phyloP scores from a whole-genome alignment of 768 basidiomycete genomes.

The Lanmaoa pseudosensibilis region DNA sequence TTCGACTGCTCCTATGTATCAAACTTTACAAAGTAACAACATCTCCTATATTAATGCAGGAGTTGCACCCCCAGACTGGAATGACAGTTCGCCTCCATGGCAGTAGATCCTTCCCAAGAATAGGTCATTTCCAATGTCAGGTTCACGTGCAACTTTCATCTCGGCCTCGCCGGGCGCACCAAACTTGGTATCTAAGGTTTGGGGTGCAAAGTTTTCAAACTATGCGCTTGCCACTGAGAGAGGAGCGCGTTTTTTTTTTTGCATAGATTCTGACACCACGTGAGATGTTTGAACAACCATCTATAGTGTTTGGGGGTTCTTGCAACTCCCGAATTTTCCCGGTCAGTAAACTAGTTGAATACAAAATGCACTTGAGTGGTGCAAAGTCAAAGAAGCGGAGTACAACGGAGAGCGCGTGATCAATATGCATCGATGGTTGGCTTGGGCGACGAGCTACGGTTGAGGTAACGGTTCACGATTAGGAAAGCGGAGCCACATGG shows the following conservation, averaged over 20 bases:
- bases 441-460: background rate
- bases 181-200: background rate
- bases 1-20: background rate
- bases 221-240: background rate
- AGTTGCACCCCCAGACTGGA: background rate
- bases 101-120: slow-evolving; percentile 20
- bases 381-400: background rate
- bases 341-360: background rate
- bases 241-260: background rate
- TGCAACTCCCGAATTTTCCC: background rate
- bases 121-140: slow-evolving; percentile 18
- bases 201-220: background rate
- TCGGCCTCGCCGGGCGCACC: slow-evolving; percentile 5
- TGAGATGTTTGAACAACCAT: background rate
- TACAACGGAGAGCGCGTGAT: no score
- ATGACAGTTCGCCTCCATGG: slow-evolving; percentile 12
- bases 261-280: background rate
- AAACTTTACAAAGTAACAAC: background rate
- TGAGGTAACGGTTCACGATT: background rate
- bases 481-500: slow-evolving; percentile 17
- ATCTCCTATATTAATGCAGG: background rate
- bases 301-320: background rate
- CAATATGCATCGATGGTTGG: background rate
- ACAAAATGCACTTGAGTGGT: background rate
- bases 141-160: slow-evolving; percentile 16